Evolutionary conservation across 164 flowering plant genomes (phyloP).

Genomic region (Nelumbo lutea): DNA sequence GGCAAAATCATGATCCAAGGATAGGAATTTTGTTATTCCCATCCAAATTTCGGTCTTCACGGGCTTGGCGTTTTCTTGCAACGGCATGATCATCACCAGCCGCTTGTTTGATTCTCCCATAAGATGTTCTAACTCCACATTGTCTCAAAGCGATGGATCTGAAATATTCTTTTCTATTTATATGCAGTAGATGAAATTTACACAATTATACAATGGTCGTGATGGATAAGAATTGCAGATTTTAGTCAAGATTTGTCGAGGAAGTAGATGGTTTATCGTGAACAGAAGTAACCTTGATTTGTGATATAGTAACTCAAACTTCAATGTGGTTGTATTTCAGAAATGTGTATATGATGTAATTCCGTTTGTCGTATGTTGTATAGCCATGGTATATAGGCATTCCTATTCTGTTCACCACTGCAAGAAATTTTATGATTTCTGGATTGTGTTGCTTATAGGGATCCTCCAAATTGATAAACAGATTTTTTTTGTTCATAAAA

Average conservation of each 20-base stretch:
- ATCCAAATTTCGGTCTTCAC: background rate
- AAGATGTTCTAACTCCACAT: background rate
- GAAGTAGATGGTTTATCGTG: background rate
- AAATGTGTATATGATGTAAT: background rate
- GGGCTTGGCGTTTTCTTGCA: background rate
- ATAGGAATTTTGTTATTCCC: background rate
- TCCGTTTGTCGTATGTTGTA: background rate
- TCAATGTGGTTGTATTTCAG: background rate
- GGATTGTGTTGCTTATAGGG: too few relatives aligned
- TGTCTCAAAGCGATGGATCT: background rate
- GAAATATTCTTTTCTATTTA: background rate
- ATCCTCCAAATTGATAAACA: too few relatives aligned
- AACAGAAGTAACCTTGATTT: background rate
- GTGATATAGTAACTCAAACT: background rate
- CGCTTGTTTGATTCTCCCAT: background rate
- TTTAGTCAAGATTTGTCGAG: background rate
- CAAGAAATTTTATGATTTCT: too few relatives aligned
- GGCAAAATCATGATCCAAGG: conserved; percentile 31
- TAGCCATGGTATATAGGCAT: background rate
- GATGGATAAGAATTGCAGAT: background rate
- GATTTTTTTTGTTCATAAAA: too few relatives aligned
- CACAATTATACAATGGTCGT: background rate
- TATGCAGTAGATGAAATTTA: background rate
- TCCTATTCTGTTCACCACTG: background rate
- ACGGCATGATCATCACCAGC: background rate